Base-by-base conservation (phyloP, 345 rosid genomes). In the Citrus cavaleriei region DNA sequence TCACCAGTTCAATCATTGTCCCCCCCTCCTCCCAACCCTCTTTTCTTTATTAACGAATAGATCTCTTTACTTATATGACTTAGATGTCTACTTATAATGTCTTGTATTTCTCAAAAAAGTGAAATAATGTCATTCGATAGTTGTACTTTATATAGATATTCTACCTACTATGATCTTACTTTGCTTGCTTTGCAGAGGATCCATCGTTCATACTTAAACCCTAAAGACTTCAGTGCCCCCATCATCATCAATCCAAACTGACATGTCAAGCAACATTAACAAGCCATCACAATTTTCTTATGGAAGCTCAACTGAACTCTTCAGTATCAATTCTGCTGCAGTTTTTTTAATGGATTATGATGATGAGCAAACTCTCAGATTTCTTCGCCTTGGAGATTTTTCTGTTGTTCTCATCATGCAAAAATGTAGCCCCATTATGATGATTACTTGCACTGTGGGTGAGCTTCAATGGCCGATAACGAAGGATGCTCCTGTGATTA, bases 381-480 rank as follows among this genome's bases (percentile, higher is more conserved):
- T 72, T 34, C 30, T 68, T 40, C 78, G 81, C 8, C 22, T 7
- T 10, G 84, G 80, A n/a, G 58, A 51, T 35, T 81, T 81, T 12
- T 55, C 30, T 22, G 59, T 72, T 30, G 77, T 38, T 40, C 40
- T 81, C 6, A 57, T 40, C 5, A 27, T 66, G 42, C 70, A 81
- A 30, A 69, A 32, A 24, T 18, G 22, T 0, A 65, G 46, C 24
- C 72, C 40, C 13, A 19, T 81, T 34, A 2, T 72, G 78, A 72
- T 81, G 74, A 42, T 70, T 12, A 24, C 57, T 1, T 72, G 80
- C 57, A 24, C 21, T 30, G 70, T 77, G 61, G 30, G 34, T 24
- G 78, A 61, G 32, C 30, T 72, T n/a, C 78, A 81, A 22, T 81
- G 84, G 80, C 78, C 73, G 9, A 28, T 72, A 12, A 49, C 80